A percentile compares a stretch with the other conserved stretches of the same genome.
These are phyloP conservation scores for Calonectria pseudoturangicola DNA, from an alignment of 2,329 filamentous ascomycete species.

Conservation along the genomic window DNA sequence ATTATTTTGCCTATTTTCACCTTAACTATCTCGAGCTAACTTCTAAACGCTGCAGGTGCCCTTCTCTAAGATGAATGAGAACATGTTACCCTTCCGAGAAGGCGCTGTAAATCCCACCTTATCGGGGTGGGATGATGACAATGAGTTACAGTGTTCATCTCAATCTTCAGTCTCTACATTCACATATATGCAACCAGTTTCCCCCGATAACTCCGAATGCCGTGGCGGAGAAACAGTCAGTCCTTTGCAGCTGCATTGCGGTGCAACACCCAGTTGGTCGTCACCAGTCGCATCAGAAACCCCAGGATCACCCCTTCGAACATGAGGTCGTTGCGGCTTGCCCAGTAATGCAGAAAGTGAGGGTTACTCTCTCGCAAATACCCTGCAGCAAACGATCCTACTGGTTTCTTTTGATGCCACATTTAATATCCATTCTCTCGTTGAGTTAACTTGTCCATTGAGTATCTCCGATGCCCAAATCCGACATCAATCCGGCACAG, in stretches of 20 bases:
- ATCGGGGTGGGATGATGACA: not conserved
- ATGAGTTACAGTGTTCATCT: not conserved
- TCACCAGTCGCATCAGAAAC: not conserved
- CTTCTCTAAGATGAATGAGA: not conserved
- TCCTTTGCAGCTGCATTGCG: not conserved
- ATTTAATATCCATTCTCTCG: not conserved
- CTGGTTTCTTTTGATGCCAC: not conserved
- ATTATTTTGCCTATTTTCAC: not conserved
- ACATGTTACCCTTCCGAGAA: not conserved
- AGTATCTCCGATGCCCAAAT: not conserved
- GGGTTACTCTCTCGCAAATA: not conserved
- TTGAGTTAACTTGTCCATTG: not conserved
- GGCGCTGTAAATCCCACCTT: not conserved
- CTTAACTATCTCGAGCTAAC: not conserved
- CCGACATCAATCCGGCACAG: not conserved
- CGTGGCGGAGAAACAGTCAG: not conserved
- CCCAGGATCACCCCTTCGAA: not conserved
- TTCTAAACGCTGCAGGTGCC: not conserved
- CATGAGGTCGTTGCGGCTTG: slow-evolving; percentile 10
- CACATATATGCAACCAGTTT: not conserved
- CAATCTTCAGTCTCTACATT: not conserved
- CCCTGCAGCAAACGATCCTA: not conserved
- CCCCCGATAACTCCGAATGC: not conserved
- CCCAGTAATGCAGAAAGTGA: not conserved
- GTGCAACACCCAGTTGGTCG: not conserved